Evolutionary conservation across 768 basidiomycete genomes (phyloP), one percentile per base, ranked within the genome.

Genomic region (Ephemerocybe angulata): DNA sequence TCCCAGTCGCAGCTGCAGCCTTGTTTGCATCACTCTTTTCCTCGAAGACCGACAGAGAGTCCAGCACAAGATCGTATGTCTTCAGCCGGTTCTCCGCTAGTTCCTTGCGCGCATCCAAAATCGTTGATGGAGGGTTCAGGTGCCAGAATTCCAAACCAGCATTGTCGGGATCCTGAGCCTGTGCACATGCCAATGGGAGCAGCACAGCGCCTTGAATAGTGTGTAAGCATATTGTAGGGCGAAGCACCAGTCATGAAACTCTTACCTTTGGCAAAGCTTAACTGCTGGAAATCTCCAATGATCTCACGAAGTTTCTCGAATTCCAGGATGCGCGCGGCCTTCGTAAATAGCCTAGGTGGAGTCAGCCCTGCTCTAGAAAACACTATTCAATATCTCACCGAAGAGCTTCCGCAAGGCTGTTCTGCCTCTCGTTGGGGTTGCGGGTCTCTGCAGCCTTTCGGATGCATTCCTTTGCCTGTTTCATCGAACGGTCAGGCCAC

Each of bases 391-490:
- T 3, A 27, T 61, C 74, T 63, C 65, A 93, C 94, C 91, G 80
- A 43, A 98, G 71, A 0, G 96, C 93, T 70, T 98, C 95, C 28
- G 82, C 82, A 42, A 98, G 77, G 77, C 82, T 85, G 52, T 87
- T 86, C 54, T 87, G 85, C 51, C 86, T 80, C 65, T 98, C 94
- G 1, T 74, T 71, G 3, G 82, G 78, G 67, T 86, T 88, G 52
- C 81, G 76, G 19, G 90, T 85, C 64, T 93, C 91, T 24, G 88
- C 85, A 28, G 97, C 93, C 65, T 90, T 90, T 10, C 93, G 87
- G 31, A 97, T 79, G 61, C 90, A 93, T 73, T 99, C 97, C 66
- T 91, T 88, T 1, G 96, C 96, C 92, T 95, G 59, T 19, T 35
- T 51, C 46, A 13, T 33, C 10, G 17, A 24, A 54, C 31, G 43